Evolutionary conservation across 352 stramenopile genomes (phyloP).

Genomic region (Phytophthora pini): DNA sequence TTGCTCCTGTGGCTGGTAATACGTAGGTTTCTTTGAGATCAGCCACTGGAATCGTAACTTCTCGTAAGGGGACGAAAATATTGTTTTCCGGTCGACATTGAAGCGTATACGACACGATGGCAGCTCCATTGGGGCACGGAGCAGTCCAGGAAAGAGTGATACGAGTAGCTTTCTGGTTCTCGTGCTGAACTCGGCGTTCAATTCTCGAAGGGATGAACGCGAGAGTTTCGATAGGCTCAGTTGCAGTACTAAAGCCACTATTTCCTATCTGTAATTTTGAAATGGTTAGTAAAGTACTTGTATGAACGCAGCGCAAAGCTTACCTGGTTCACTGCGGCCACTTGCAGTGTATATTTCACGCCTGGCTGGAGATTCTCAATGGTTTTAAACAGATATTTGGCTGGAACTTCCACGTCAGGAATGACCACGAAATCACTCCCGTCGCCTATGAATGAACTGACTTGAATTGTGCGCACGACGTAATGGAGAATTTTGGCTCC

Average conservation of each 20-base stretch:
- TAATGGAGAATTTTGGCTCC: constrained; percentile 64
- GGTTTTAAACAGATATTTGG: constrained; percentile 50
- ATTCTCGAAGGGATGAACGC: constrained; percentile 68
- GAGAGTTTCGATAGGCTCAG: constrained; percentile 55
- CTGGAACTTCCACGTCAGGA: constrained; percentile 41
- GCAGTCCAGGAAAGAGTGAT: constrained; percentile 60
- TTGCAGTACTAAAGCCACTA: constrained; percentile 57
- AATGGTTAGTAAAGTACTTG: not conserved
- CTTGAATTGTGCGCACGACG: constrained; percentile 48
- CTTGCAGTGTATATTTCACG: constrained; percentile 54
- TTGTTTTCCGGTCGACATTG: constrained; percentile 64
- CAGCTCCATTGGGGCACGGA: constrained; percentile 63
- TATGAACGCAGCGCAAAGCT: not conserved
- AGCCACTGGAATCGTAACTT: constrained; percentile 38
- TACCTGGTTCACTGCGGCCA: constrained; percentile 67
- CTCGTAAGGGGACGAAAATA: constrained; percentile 39
- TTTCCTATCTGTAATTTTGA: constrained; percentile 44
- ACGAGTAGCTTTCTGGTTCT: constrained; percentile 39
- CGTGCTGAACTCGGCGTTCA: constrained; percentile 43
- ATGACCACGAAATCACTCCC: constrained; percentile 34
- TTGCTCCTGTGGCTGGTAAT: not conserved
- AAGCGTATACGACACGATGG: constrained; percentile 60
- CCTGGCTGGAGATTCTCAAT: constrained; percentile 62
- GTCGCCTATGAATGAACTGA: constrained; percentile 40
- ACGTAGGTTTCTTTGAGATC: constrained; percentile 27